These are phyloP conservation scores for Xerocomus amazonicus DNA, from an alignment of 1,284 basidiomycete species.

Conservation along the genomic window DNA sequence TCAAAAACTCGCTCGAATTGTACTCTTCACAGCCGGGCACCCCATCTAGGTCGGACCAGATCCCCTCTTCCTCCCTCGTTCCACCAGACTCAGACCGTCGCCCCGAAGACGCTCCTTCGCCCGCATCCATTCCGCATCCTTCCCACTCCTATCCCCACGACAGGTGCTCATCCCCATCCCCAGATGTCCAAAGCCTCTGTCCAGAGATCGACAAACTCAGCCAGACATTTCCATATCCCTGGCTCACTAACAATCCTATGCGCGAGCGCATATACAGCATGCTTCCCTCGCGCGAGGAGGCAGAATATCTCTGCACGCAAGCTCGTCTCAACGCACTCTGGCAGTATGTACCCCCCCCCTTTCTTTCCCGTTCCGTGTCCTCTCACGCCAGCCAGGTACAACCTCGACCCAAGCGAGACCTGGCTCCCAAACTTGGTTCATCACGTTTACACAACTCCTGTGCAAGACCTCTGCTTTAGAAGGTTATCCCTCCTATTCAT, in stretches of 20 bases:
- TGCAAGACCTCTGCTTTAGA: slow-evolving; percentile 55
- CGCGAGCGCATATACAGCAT: slow-evolving; percentile 56
- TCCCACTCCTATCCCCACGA: too few species aligned
- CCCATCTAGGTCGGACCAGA: neutral
- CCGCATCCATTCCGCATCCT: too few species aligned
- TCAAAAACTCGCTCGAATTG: slow-evolving; percentile 65
- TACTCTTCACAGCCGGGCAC: slow-evolving; percentile 31
- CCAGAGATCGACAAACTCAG: slow-evolving; percentile 58
- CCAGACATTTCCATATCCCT: slow-evolving; percentile 61
- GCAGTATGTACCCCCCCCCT: slow-evolving; percentile 46
- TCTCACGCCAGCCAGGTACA: slow-evolving; percentile 45
- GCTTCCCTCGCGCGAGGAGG: slow-evolving; percentile 54
- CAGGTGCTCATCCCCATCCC: neutral
- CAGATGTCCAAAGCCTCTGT: slow-evolving; percentile 28
- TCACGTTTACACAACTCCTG: slow-evolving; percentile 56
- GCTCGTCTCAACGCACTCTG: slow-evolving; percentile 62
- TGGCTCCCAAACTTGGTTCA: slow-evolving; percentile 62
- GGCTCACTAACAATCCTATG: slow-evolving; percentile 50
- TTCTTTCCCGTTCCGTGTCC: neutral
- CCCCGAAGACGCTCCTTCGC: too few species aligned
- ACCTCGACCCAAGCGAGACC: slow-evolving; percentile 61
- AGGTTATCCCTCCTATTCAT: slow-evolving; percentile 62
- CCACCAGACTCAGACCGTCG: too few species aligned
- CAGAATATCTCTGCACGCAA: slow-evolving; percentile 54
- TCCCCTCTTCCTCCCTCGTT: too few species aligned